phyloP scores from a whole-genome alignment of 2,329 filamentous ascomycete species.

The Colletotrichum cordylinicola region DNA sequence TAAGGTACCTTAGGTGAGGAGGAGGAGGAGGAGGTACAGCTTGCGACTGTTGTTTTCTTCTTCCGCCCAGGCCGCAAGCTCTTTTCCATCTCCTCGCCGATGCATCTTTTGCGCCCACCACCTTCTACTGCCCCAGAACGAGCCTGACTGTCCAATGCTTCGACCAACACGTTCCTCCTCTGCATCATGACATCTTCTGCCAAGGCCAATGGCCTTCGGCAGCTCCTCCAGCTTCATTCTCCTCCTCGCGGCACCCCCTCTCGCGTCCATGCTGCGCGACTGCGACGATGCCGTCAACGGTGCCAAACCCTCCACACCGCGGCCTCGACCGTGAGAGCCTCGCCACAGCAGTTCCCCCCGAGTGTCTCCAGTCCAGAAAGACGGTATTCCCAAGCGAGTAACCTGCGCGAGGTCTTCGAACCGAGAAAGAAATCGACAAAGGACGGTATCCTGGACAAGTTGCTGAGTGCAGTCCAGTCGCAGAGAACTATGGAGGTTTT shows the following conservation, averaged over 20 bases:
- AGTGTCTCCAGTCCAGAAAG: not conserved
- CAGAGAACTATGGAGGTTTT: constrained; percentile 28
- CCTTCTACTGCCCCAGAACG: not conserved
- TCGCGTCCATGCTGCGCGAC: constrained; percentile 27
- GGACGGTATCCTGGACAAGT: not conserved
- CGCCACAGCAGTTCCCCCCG: not conserved
- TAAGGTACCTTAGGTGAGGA: no score
- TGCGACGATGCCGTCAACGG: constrained; percentile 24
- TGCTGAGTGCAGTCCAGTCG: constrained; percentile 38
- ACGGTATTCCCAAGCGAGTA: not conserved
- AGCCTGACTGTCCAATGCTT: not conserved
- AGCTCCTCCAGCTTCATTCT: constrained; percentile 24
- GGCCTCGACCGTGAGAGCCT: not conserved
- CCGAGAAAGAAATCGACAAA: not conserved
- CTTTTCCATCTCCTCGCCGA: not conserved
- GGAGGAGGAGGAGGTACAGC: not conserved
- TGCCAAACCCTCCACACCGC: not conserved
- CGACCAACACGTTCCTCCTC: not conserved
- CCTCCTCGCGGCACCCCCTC: constrained; percentile 29
- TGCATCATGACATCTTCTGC: constrained; percentile 20
- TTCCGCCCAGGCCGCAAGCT: not conserved
- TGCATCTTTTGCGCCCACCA: not conserved
- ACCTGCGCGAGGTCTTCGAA: not conserved
- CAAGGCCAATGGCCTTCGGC: constrained; percentile 28
- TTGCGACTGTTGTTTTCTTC: not conserved